phyloP scores from a whole-genome alignment of 2,329 filamentous ascomycete species.

The Aspergillus felis region DNA sequence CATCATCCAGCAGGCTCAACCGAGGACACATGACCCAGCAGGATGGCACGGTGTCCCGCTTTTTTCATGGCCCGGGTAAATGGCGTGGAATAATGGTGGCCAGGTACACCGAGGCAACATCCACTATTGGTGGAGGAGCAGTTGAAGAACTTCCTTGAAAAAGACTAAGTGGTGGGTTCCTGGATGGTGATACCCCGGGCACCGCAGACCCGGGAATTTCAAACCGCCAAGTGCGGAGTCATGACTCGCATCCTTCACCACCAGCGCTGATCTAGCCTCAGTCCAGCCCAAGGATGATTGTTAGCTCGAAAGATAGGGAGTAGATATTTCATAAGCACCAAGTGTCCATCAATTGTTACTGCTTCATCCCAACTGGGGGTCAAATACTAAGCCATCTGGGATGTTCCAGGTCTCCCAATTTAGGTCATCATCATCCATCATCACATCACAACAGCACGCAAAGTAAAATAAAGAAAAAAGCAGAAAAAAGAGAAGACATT shows the following conservation, averaged over 20 bases:
- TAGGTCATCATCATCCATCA: slow-evolving; percentile 7
- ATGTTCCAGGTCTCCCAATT: background rate
- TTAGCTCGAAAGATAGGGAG: too few species aligned
- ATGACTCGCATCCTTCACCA: too few species aligned
- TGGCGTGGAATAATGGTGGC: background rate
- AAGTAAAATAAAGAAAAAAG: slow-evolving; percentile 5
- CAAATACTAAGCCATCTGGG: background rate
- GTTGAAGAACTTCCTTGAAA: slow-evolving; percentile 3
- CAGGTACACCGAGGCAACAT: background rate
- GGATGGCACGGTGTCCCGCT: background rate
- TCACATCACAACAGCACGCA: slow-evolving; percentile 10
- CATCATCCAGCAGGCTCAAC: background rate
- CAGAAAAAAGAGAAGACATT: background rate
- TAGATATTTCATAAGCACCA: background rate
- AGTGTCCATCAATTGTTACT: background rate
- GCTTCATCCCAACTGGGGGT: background rate
- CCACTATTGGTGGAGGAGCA: slow-evolving; percentile 17
- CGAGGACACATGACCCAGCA: background rate
- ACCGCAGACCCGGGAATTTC: background rate
- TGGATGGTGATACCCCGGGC: background rate
- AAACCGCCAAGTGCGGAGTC: background rate
- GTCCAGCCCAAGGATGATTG: background rate
- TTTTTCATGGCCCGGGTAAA: background rate
- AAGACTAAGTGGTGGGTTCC: background rate
- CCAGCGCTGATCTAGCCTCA: background rate